Evolutionary conservation across 2,329 filamentous ascomycete species (phyloP).

Genomic region (Bisporella sp.): DNA sequence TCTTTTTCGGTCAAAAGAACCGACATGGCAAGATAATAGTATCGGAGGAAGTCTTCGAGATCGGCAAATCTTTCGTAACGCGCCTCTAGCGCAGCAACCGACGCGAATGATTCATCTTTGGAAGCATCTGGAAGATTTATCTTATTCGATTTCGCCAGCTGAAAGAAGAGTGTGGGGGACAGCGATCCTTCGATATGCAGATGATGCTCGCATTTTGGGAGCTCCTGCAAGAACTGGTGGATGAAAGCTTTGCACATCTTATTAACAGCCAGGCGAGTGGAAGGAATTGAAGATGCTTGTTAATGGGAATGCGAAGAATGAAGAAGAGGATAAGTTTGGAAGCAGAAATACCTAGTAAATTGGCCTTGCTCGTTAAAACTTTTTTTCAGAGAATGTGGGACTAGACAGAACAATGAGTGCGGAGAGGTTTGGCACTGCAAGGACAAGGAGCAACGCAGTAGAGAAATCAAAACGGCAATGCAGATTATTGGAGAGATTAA

Average conservation of each 20-base stretch:
- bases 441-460: too few relatives aligned
- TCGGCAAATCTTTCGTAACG: conserved; percentile 63
- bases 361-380: too few relatives aligned
- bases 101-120: conserved; percentile 56
- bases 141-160: conserved; percentile 58
- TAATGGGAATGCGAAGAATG: too few relatives aligned
- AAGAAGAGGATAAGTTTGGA: too few relatives aligned
- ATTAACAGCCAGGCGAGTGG: neutral
- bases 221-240: conserved; percentile 48
- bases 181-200: conserved; percentile 74
- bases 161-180: conserved; percentile 62
- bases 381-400: too few relatives aligned
- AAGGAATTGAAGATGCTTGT: too few relatives aligned
- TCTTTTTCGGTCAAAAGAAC: conserved; percentile 59
- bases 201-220: conserved; percentile 79
- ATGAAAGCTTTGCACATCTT: conserved; percentile 21
- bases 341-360: too few relatives aligned
- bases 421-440: too few relatives aligned
- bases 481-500: too few relatives aligned
- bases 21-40: conserved; percentile 72
- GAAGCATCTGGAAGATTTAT: conserved; percentile 49
- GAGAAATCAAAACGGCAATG: too few relatives aligned
- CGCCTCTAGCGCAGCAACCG: conserved; percentile 47
- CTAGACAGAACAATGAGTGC: too few relatives aligned
- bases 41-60: conserved; percentile 70